Evolutionary conservation across 2,329 filamentous ascomycete genomes (phyloP), one percentile per base, ranked within the genome.

Genomic region (Fusarium verrucosum): DNA sequence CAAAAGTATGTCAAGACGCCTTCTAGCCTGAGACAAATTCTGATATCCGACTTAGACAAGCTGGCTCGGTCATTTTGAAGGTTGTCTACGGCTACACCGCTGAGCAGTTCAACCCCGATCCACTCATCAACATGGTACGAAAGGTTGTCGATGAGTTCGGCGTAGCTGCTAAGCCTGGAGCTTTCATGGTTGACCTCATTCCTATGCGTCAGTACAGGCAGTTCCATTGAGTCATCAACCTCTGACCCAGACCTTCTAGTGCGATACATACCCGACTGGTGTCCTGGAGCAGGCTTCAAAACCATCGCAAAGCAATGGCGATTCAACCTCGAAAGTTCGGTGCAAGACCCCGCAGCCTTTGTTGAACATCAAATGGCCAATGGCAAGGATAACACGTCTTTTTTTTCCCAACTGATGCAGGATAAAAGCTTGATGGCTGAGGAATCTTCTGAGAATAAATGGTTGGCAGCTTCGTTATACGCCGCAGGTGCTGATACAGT

Each of bases 1-100:
- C 73, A 74, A 52, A 81, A 72, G 79, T 79, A 62, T 58, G 72
- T 72, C 2, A 4, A 2, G 2, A 11, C 3, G 20, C 3, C 10
- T 6, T 1, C 0, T 7, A 1, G 11, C 7, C 1, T 10, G 9
- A 25, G 7, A 10, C 10, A 7, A 7, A 1, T 10, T 3, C 50
- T 63, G 7, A 63, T 8, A 16, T 22, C 5, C 9, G 0, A 3
- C 3, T 1, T 7, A 69, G 66, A n/a, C 56, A 66, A 20, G 47
- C 63, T 2, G 66, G 62, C 1, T 50, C 66, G 0, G 38, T 69
- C 2, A 69, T 69, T 10, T 19, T 69, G 10, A 67, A 57, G 5
- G 64, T 65, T 8, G 60, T 53, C 0, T 69, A 69, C 14, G 60
- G 66, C 10, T 69, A 69, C 20, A 62, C 51, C 2, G 54, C 58